Base-by-base conservation (phyloP, 176 grass and related monocot genomes). In the Secale cereale region DNA sequence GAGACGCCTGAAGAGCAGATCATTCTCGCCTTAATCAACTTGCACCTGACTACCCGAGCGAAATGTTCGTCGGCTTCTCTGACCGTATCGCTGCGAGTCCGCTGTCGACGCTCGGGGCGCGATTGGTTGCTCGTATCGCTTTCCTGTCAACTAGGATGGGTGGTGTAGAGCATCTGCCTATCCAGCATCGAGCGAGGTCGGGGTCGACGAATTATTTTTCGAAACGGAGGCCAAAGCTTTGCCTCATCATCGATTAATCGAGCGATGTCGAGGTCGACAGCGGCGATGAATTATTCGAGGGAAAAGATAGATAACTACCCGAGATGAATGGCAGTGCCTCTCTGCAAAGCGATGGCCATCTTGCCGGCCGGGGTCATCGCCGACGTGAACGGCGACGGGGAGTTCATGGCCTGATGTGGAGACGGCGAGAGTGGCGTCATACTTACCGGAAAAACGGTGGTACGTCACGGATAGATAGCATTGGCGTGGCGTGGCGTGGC, bases 21-120 rank as follows among this genome's bases (percentile, higher is more conserved):
- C 74, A 40, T 65, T 70, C 4, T 52, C 16, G 5, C 16, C 48
- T 15, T 31, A 7, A 40, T 64, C 4, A 17, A 68, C 22, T 13
- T 52, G 48, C 10, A 13, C 46, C 63, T 20, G 62, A 77, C n/a
- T 71, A 69, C 3, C 35, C 12, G 12, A n/a, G 37, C 7, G 1
- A 16, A 83, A 83, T 83, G 70, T 75, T 76, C n/a, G 81, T 22
- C 17, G 3, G 32, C 12, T 82, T 68, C 22, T 26, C 10, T 14
- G 17, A 36, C 36, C 46, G 3, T 12, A 39, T 39, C 37, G 37
- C 13, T 29, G 4, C 7, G 56, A 7, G 63, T 37, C 40, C 6
- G 2, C 32, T 22, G 12, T 19, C 67, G 4, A 50, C 56, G 2
- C 45, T 46, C 4, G 2, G 6, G 4, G 7, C 1, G 2, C 14